Evolutionary conservation across 768 basidiomycete genomes (phyloP), one percentile per base, ranked within the genome.

Genomic region (Crucibulum laeve): DNA sequence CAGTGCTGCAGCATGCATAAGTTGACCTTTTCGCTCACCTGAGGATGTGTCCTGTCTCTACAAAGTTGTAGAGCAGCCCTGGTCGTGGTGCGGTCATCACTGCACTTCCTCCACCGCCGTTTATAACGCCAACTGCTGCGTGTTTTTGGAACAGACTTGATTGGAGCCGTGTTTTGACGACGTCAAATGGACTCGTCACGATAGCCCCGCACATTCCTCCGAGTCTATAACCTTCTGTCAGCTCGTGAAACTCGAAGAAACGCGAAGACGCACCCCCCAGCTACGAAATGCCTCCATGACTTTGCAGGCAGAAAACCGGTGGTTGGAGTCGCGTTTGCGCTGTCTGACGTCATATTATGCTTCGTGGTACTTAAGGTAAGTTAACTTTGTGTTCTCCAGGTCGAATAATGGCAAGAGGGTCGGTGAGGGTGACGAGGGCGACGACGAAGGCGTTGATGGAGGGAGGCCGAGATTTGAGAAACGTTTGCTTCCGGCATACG

Each of bases 121-220:
- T 37, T 14, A 70, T 52, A n/a, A 76, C 53, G 10, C 67, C 62
- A 4, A 73, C 55, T 7, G 65, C 61, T 19, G 67, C 45, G 35
- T 59, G 64, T 43, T 71, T 71, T 52, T 65, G 63, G 45, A 93
- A 96, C 17, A 97, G 69, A 63, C 84, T 84, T 2, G 92, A 95
- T 66, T 99, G 96, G 5, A 98, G 71, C 3, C 96, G 85, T 33
- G 96, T 99, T 69, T 97, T 98, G 49, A 98, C 93, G 24, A 99
- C 92, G 63, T 99, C 96, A 55, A 99, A 95, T 0, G 96, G 95
- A 34, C 91, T 92, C 0, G 96, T 99, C 3, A 97, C 84, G 46
- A 96, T 87, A 14, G 93, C 93, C 25, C 95, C 96, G 57, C 91
- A 91, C 93, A 98, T 95, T 30, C 94, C 96, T 19, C 95, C 96